Conservation (phyloP, 1,284 basidiomycete genomes). For the Neonothopanus nambi region DNA sequence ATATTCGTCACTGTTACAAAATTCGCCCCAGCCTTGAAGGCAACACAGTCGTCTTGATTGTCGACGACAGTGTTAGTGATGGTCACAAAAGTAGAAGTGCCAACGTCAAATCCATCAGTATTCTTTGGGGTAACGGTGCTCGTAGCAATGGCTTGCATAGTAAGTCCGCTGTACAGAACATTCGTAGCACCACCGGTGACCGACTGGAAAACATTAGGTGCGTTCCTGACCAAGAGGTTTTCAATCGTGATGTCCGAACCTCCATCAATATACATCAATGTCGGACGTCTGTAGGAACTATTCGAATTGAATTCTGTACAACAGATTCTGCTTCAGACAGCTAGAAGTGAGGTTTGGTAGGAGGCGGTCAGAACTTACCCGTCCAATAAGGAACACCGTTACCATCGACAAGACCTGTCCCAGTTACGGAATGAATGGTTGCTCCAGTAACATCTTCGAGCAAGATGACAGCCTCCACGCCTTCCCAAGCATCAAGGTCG, state of each 20-base stretch:
- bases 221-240: conserved; percentile 29
- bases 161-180: conserved; percentile 25
- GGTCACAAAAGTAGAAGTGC: conserved; percentile 27
- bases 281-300: conserved; percentile 28
- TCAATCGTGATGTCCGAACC: conserved; percentile 27
- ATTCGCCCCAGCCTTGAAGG: conserved; percentile 29
- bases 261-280: conserved; percentile 27
- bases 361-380: conserved; percentile 20
- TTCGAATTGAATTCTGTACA: conserved; percentile 24
- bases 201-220: conserved; percentile 33
- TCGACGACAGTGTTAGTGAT: conserved; percentile 26
- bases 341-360: no score
- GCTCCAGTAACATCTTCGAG: conserved; percentile 25
- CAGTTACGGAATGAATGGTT: conserved; percentile 28
- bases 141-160: conserved; percentile 27
- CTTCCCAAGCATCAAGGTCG: conserved; percentile 30
- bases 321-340: no score
- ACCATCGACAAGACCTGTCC: conserved; percentile 30
- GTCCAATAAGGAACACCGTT: conserved; percentile 31
- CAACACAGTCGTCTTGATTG: conserved; percentile 34
- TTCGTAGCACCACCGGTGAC: conserved; percentile 29
- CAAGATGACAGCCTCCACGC: conserved; percentile 24
- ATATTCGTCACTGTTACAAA: conserved; percentile 29
- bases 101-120: conserved; percentile 32
- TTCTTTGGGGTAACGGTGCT: conserved; percentile 28